These are phyloP conservation scores for Penicillium sp. DNA, from an alignment of 2,329 filamentous ascomycete species.

Conservation along the genomic window DNA sequence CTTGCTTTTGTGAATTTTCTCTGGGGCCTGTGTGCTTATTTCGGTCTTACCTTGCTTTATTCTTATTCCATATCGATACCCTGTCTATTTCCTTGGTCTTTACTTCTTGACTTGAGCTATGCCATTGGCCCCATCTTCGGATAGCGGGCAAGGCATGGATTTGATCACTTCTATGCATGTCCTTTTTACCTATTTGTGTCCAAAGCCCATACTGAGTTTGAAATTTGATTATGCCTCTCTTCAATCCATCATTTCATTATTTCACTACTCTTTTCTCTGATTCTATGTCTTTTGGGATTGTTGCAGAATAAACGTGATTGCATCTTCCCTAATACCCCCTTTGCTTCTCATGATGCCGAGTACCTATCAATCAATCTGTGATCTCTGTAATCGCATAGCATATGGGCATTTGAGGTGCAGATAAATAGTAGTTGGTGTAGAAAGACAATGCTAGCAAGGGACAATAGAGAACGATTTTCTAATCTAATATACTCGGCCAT, in stretches of 20 bases:
- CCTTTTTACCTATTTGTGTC: neutral
- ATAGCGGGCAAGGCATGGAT: neutral
- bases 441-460: neutral
- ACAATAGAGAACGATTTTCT: neutral
- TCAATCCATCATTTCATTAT: neutral
- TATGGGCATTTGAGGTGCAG: neutral
- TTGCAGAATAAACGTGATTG: neutral
- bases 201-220: neutral
- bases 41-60: constrained; percentile 17
- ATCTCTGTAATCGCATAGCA: neutral
- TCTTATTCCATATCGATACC: constrained; percentile 37
- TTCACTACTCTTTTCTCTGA: neutral
- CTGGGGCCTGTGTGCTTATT: constrained; percentile 8
- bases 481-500: too few relatives aligned
- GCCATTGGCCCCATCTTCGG: constrained; percentile 2
- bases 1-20: constrained; percentile 15
- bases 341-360: neutral
- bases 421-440: neutral
- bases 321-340: constrained; percentile 5
- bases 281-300: neutral
- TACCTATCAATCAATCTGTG: constrained; percentile 3
- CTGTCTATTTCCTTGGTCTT: constrained; percentile 25
- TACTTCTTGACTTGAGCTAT: constrained; percentile 10
- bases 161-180: neutral
- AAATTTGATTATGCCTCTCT: neutral